Conservation (phyloP, 176 grass and related monocot genomes). For the Paspalum vaginatum region DNA sequence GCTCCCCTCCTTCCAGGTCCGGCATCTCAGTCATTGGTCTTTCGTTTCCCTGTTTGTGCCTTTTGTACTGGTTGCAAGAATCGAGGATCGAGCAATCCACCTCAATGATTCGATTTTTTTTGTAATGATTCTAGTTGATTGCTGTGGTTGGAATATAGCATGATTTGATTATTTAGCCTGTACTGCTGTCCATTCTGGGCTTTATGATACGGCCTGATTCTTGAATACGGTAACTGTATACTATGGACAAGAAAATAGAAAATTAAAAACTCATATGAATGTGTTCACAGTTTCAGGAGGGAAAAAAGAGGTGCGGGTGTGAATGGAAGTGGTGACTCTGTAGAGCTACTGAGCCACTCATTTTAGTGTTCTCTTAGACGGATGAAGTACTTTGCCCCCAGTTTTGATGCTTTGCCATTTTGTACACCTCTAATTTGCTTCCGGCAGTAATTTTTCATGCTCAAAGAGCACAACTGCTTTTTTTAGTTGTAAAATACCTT, state of each 20-base stretch:
- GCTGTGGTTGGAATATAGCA: background rate
- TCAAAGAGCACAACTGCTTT: background rate
- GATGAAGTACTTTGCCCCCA: background rate
- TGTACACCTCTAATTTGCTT: background rate
- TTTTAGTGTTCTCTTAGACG: background rate
- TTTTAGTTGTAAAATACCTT: no score
- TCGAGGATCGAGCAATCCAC: background rate
- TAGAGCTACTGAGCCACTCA: background rate
- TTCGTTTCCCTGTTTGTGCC: background rate
- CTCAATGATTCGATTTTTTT: background rate
- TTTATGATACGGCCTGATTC: background rate
- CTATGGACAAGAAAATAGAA: background rate
- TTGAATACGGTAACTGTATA: background rate
- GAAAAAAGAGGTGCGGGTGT: background rate
- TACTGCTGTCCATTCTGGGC: background rate
- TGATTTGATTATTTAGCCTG: background rate
- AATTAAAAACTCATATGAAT: background rate
- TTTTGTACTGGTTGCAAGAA: background rate
- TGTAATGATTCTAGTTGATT: background rate
- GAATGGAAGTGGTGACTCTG: background rate
- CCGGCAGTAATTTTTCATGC: background rate
- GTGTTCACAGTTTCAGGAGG: background rate
- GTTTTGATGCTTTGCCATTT: background rate
- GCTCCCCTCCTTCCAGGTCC: constrained; percentile 79
- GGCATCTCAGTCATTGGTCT: background rate